A percentile compares a stretch with the other conserved stretches of the same genome.
phyloP scores from a whole-genome alignment of 2,329 filamentous ascomycete species.

The Fusarium annulatum region DNA sequence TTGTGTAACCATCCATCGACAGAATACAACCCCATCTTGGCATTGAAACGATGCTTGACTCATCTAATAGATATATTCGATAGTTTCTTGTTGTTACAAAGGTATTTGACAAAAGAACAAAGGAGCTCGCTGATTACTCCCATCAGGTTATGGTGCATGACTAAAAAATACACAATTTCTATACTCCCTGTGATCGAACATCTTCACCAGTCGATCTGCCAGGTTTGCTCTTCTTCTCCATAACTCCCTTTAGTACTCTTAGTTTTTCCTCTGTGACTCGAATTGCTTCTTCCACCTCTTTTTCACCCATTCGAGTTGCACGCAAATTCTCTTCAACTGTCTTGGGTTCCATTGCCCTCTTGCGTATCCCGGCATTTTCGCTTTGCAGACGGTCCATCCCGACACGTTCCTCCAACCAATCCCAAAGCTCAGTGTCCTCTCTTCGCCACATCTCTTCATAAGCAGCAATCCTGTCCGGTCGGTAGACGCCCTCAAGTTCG shows the following conservation, averaged over 20 bases:
- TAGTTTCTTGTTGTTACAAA: neutral
- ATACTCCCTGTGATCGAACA: conserved; percentile 32
- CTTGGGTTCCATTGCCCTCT: conserved; percentile 63
- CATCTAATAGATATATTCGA: neutral
- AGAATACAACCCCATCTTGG: neutral
- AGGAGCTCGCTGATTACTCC: conserved; percentile 39
- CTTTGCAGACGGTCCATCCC: conserved; percentile 71
- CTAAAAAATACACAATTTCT: conserved; percentile 41
- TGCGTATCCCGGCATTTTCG: conserved; percentile 52
- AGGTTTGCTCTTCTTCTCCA: conserved; percentile 58
- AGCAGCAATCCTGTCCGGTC: conserved; percentile 77
- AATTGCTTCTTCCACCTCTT: conserved; percentile 83
- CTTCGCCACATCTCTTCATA: conserved; percentile 94
- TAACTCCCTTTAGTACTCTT: conserved; percentile 77
- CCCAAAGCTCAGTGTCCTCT: conserved; percentile 91
- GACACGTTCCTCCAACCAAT: conserved; percentile 89
- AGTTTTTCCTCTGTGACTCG: conserved; percentile 88
- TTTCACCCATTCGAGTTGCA: conserved; percentile 73
- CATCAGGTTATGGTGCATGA: conserved; percentile 33
- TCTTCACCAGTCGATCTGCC: conserved; percentile 16
- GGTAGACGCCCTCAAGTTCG: conserved; percentile 45
- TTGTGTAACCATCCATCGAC: neutral
- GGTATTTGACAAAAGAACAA: conserved; percentile 42
- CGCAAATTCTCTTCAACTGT: conserved; percentile 69
- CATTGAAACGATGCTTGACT: neutral